Base-by-base conservation (phyloP, 352 stramenopile species). In the Aphanomyces euteiches region DNA sequence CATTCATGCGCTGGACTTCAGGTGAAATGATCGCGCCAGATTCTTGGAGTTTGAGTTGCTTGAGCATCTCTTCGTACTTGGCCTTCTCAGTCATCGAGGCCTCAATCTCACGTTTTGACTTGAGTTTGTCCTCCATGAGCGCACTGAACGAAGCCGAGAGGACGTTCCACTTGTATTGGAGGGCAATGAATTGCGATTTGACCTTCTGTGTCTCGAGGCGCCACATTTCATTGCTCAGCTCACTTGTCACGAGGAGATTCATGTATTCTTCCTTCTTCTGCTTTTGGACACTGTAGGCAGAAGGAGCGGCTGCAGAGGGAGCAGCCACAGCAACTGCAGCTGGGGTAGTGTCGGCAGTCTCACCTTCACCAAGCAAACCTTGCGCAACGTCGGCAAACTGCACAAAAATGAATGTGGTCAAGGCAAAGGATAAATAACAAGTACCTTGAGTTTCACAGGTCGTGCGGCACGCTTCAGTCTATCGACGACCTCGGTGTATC, bases 151-250 rank as follows among this genome's bases (percentile, higher is more conserved):
- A 85, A 21, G 54, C 80, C 45, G 85, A 91, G 13, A 95, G 78
- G 13, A 83, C 83, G 36, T 80, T 73, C 81, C 82, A 91, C 56
- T 95, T 95, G 66, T 80, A 79, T n/a, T 83, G 74, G 60, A 84
- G 72, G 66, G 77, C 57, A n/a, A 59, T 74, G 66, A 85, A 72
- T 40, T 82, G 83, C 5, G 83, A 78, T 59, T 84, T 63, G 56
- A 93, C 71, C 68, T 95, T 95, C 63, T 91, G 90, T 61, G 85
- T 92, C 72, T 95, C 87, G 65, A 93, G 92, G 21, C 72, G 78
- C 87, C 87, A 95, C 74, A 95, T 88, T 68, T 95, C 87, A 21
- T 79, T 90, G 75, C 90, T 82, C 58, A 95, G 73, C 56, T 95
- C 87, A 45, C 81, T 80, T n/a, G 81, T 88, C 53, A 95, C 87